Base-by-base conservation (phyloP, 169 alveolate species). In the Plasmodium chabaudi region DNA sequence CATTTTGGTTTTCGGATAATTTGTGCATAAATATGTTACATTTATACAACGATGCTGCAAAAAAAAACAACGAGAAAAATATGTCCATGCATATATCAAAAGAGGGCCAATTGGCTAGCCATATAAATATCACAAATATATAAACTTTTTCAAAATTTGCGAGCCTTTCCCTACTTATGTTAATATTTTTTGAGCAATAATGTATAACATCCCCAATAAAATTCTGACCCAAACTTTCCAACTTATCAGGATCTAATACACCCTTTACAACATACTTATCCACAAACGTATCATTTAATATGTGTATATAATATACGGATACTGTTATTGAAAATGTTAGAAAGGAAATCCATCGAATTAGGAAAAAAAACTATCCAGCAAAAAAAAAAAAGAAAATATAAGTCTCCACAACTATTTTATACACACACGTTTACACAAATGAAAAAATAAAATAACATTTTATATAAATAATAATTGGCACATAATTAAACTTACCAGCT, bases 41-140 rank as follows among this genome's bases (percentile, higher is more conserved):
- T 49, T 75, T 75, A 65, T 61, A 75, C n/a, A 75, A 55, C 68
- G 88, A 75, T 49, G 21, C 88, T 61, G 44, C 4, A 70, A 46
- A 39, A 12, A 61, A 17, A 25, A 57, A 15, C 5, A 57, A 21
- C 2, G 5, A 57, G 13, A 5, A 9, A 34, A 34, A 34, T 5
- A 3, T 27, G 5, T 27, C 1, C 39, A 15, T 15, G 27, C 6
- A 17, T 57, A 17, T 57, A 17, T 23, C 10, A 10, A 59, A 15
- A 34, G 25, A 13, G 74, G 74, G 46, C n/a, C 15, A 4, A 3
- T 27, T 27, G 5, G 5, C 39, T 27, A 27, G 4, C 39, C 39
- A 27, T 27, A 27, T 27, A 27, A 27, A 27, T 1, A 27, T 34
- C 5, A 5, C 42, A 5, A 34, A 34, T 34, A 34, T 34, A 34